phyloP scores from a whole-genome alignment of 257 asterid species.

The Fraxinus cuspidata region DNA sequence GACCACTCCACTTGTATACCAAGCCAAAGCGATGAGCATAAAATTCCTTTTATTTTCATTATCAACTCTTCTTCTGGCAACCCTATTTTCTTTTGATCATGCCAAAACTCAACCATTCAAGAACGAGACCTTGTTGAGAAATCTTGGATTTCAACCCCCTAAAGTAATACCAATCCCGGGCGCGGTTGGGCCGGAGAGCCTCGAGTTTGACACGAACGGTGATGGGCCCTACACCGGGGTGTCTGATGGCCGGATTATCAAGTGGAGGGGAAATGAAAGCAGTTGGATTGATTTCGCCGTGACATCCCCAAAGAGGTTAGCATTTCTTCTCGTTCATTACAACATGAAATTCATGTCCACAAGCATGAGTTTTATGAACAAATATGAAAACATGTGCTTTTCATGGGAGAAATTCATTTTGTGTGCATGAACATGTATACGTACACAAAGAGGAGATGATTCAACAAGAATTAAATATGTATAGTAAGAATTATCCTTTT shows the following conservation, averaged over 20 bases:
- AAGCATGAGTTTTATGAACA: not conserved
- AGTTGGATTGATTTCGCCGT: slow-evolving; percentile 69
- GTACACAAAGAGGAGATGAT: not conserved
- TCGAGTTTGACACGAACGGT: slow-evolving; percentile 48
- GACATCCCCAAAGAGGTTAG: slow-evolving; percentile 54
- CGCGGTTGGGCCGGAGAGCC: slow-evolving; percentile 64
- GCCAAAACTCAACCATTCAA: slow-evolving; percentile 1
- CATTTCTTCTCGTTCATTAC: not conserved
- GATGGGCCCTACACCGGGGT: slow-evolving; percentile 73
- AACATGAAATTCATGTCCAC: not conserved
- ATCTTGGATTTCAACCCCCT: not conserved
- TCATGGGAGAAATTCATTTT: not conserved
- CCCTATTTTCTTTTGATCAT: slow-evolving; percentile 13
- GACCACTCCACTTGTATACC: slow-evolving; percentile 32
- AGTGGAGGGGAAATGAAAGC: slow-evolving; percentile 52
- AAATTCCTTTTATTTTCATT: slow-evolving; percentile 29
- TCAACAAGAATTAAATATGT: too few relatives aligned
- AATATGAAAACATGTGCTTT: not conserved
- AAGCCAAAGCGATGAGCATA: slow-evolving; percentile 38
- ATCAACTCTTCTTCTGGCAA: slow-evolving; percentile 22
- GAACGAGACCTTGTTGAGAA: slow-evolving; percentile 13
- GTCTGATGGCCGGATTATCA: slow-evolving; percentile 69
- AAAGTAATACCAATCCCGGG: slow-evolving; percentile 35
- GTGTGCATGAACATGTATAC: not conserved
- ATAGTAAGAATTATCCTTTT: too few relatives aligned